Base-by-base conservation (phyloP, 2,329 filamentous ascomycete genomes). In the Phialophora tarda region DNA sequence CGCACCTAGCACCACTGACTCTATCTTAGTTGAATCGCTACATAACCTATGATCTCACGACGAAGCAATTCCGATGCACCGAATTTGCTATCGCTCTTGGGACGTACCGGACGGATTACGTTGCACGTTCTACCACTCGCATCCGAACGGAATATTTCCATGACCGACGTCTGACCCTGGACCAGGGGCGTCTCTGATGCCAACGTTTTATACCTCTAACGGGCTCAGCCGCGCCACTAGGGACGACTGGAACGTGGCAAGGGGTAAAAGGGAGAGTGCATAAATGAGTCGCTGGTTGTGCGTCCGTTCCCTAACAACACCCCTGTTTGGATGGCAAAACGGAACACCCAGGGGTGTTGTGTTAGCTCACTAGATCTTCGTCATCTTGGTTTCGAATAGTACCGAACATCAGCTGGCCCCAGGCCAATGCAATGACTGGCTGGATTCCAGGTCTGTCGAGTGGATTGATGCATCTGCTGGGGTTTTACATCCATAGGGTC, bases 41-140 rank as follows among this genome's bases (percentile, higher is more conserved):
- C 77, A 75, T 81, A 17, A 73, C 66, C 38, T 81, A 80, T 67
- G 73, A 78, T 64, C 50, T 67, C 7, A 50, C 63, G 5, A 69
- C 66, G 12, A 75, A 73, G 34, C 69, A 67, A 41, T 81, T 81
- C 62, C 68, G 73, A 1, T 67, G 73, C 3, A 81, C 78, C 4
- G 62, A 59, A 44, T 66, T 63, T 50, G 67, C n/a, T 30, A 41
- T 62, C 63, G 48, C 54, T 69, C 34, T 26, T 53, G 23, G 44
- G 32, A n/a, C n/a, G n/a, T n/a, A n/a, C n/a, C n/a, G 23, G 17
- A 47, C 38, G 38, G 32, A 47, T 68, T 64, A 63, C 59, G 57
- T 63, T 70, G 48, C 65, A 58, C 56, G 38, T 63, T 53, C 55
- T 60, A 47, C 21, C 64, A 26, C 30, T 54, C 28, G 17, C 38